Conservation (phyloP, 2,329 filamentous ascomycete species). For the Lojkania enalia region DNA sequence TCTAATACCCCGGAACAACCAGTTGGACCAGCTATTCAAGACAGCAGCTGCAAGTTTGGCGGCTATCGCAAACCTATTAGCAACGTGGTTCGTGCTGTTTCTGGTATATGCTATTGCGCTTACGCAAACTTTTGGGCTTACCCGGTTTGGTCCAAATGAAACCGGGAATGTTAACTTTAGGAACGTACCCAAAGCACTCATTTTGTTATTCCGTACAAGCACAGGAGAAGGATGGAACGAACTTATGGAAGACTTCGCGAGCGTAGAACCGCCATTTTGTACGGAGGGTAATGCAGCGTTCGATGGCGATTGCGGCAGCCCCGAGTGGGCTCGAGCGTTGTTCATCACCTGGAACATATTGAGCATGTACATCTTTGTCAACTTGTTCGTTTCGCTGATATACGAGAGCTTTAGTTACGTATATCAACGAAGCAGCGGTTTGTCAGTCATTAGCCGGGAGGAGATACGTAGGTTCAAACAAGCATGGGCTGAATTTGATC, state of each 20-base stretch:
- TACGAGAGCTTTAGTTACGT: conserved; percentile 99
- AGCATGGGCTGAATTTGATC: conserved; percentile 95
- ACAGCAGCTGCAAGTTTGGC: conserved; percentile 92
- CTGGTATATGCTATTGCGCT: conserved; percentile 94
- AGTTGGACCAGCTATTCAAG: conserved; percentile 97
- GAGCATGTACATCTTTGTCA: conserved; percentile 99
- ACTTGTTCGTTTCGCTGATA: conserved; percentile 95
- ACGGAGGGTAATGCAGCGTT: conserved; percentile 74
- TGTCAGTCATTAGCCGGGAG: conserved; percentile 86
- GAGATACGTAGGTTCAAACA: conserved; percentile 97
- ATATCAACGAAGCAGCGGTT: conserved; percentile 92
- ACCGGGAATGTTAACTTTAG: conserved; percentile 86
- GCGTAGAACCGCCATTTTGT: conserved; percentile 78
- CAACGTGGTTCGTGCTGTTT: conserved; percentile 97
- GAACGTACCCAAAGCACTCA: conserved; percentile 89
- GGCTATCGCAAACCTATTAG: conserved; percentile 86
- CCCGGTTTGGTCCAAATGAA: conserved; percentile 76
- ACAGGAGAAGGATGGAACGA: conserved; percentile 96
- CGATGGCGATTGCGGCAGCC: conserved; percentile 88
- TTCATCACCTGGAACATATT: conserved; percentile 99
- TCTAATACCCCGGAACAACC: conserved; percentile 93
- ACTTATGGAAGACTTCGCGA: conserved; percentile 93
- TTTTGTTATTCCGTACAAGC: conserved; percentile 90
- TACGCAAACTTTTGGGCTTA: conserved; percentile 94
- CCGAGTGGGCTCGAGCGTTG: conserved; percentile 80